Evolutionary conservation across 176 grass and related monocot species (phyloP).

Genomic region (Tuctoria greenei): DNA sequence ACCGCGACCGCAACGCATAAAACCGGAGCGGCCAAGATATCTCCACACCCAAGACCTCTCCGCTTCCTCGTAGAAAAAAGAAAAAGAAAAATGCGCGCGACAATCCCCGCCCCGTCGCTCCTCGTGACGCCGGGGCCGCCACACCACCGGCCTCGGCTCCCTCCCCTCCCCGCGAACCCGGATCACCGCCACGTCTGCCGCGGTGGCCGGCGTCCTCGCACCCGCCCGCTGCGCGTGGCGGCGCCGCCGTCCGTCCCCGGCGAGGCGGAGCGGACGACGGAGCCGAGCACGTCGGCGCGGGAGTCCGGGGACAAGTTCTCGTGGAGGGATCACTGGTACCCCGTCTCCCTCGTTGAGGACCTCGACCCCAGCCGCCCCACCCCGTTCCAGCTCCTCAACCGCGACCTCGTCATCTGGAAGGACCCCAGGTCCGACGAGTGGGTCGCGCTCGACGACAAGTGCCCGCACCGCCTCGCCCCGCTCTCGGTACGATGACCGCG

Average conservation of each 20-base stretch:
- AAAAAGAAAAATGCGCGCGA: constrained; percentile 23
- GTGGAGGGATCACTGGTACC: constrained; percentile 98
- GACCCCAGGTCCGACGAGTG: constrained; percentile 76
- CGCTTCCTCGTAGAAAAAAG: not conserved
- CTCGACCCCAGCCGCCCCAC: constrained; percentile 74
- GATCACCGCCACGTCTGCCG: not conserved
- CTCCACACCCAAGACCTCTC: not conserved
- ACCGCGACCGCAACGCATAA: not conserved
- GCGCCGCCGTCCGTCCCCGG: constrained; percentile 64
- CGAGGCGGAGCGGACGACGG: constrained; percentile 45
- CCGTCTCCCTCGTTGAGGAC: constrained; percentile 90
- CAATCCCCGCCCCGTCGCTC: constrained; percentile 16
- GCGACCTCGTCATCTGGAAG: constrained; percentile 94
- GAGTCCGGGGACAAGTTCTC: constrained; percentile 62
- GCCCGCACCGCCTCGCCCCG: constrained; percentile 93
- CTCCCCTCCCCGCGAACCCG: constrained; percentile 8
- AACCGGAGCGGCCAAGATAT: not conserved
- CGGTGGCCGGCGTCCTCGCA: not conserved
- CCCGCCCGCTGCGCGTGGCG: constrained; percentile 57
- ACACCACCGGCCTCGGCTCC: not conserved
- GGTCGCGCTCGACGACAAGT: constrained; percentile 84
- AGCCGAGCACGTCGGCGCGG: constrained; percentile 53
- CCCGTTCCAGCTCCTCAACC: constrained; percentile 96
- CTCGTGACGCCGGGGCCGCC: constrained; percentile 5
- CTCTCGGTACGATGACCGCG: constrained; percentile 55